Evolutionary conservation across 2,329 filamentous ascomycete genomes (phyloP).

Genomic region (Cadophora gregata): DNA sequence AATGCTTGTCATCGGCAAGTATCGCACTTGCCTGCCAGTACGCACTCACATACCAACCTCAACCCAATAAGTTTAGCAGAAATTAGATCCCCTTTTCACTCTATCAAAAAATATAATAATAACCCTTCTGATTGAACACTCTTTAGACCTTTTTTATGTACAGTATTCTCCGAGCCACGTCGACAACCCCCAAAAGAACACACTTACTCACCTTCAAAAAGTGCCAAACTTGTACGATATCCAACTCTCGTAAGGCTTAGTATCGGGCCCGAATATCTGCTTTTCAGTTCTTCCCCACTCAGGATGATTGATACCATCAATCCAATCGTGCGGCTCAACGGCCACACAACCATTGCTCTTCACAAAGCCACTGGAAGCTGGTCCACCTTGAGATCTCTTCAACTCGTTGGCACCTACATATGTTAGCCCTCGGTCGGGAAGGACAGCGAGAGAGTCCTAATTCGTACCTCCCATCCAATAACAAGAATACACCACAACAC

Average conservation of each 20-base stretch:
- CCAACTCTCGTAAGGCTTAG: constrained; percentile 25
- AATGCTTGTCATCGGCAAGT: no score
- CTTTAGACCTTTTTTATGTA: no score
- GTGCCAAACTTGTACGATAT: constrained; percentile 32
- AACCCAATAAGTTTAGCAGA: no score
- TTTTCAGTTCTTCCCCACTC: constrained; percentile 74
- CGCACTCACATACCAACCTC: no score
- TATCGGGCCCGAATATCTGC: constrained; percentile 60
- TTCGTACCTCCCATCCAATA: constrained; percentile 56
- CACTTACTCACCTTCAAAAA: neutral
- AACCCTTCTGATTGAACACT: no score
- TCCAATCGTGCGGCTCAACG: constrained; percentile 91
- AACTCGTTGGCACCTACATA: constrained; percentile 48
- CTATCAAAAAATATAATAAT: no score
- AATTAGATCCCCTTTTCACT: no score
- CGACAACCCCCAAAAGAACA: no score
- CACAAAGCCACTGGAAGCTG: constrained; percentile 49
- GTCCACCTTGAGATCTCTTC: constrained; percentile 65
- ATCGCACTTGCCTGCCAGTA: no score
- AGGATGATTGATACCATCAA: constrained; percentile 90
- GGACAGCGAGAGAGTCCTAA: neutral
- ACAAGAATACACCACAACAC: constrained; percentile 85
- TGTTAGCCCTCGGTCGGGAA: neutral
- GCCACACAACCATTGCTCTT: constrained; percentile 83
- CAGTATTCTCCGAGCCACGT: neutral